A percentile compares a stretch with the other conserved stretches of the same genome.
Conservation (phyloP, 2,329 filamentous ascomycete genomes). For the Penicillium frequentans region DNA sequence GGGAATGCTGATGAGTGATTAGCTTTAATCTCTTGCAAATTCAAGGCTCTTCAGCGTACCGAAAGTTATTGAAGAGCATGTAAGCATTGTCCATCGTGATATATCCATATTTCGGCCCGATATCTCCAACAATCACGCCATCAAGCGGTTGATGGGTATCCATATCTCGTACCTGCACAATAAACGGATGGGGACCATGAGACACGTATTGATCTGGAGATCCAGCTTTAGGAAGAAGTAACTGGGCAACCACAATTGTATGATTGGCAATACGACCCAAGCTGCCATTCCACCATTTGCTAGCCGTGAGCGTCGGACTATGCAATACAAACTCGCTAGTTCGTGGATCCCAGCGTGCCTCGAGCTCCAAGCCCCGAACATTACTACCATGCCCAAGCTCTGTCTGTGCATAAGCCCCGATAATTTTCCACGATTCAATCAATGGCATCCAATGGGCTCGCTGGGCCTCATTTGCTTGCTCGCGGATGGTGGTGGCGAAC, state of each 20-base stretch:
- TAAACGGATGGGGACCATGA: conserved; percentile 55
- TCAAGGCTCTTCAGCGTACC: conserved; percentile 11
- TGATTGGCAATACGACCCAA: conserved; percentile 57
- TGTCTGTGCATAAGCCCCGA: conserved; percentile 54
- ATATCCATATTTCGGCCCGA: conserved; percentile 58
- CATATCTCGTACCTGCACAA: conserved; percentile 53
- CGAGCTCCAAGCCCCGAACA: conserved; percentile 51
- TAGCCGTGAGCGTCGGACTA: conserved; percentile 53
- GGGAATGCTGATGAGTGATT: conserved; percentile 32
- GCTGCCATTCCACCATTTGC: conserved; percentile 58
- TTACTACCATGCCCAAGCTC: conserved; percentile 56
- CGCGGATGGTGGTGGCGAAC: conserved; percentile 53
- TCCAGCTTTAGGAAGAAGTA: conserved; percentile 44
- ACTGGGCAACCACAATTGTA: conserved; percentile 55
- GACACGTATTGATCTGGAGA: conserved; percentile 35
- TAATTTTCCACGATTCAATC: conserved; percentile 51
- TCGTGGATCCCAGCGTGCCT: conserved; percentile 48
- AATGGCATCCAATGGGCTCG: conserved; percentile 51
- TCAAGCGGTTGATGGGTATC: conserved; percentile 49
- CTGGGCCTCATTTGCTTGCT: conserved; percentile 52
- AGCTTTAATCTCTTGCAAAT: not conserved
- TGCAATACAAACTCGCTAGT: conserved; percentile 52
- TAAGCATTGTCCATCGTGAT: conserved; percentile 56
- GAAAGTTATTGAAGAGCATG: conserved; percentile 52
- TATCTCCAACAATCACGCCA: conserved; percentile 55